Conservation (phyloP, 805 yeast species). For the Schwanniomyces vanrijiae region DNA sequence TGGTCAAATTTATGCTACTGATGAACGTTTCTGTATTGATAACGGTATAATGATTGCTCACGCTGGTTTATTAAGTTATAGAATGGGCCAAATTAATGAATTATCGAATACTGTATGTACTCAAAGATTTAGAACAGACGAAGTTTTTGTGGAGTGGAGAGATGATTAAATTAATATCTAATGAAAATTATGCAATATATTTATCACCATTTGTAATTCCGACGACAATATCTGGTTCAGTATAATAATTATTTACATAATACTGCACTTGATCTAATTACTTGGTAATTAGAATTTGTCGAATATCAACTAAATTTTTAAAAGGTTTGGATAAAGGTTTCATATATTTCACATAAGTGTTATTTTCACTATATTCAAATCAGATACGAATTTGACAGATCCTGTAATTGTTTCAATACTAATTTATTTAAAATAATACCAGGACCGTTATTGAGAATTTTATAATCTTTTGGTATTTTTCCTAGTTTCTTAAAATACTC, state of each 20-base stretch:
- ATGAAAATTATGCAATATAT: neutral
- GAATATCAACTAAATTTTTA: constrained; percentile 7
- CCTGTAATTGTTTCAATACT: constrained; percentile 1
- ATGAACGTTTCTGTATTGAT: constrained; percentile 95
- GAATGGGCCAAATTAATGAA: constrained; percentile 71
- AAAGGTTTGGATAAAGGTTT: constrained; percentile 7
- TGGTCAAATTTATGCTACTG: constrained; percentile 92
- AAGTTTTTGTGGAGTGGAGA: constrained; percentile 88
- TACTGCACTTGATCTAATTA: neutral
- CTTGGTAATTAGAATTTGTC: constrained; percentile 2
- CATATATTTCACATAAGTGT: neutral
- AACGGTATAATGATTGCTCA: constrained; percentile 99
- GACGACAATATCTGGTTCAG: neutral
- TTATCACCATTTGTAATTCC: neutral
- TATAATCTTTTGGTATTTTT: neutral
- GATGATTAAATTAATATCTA: constrained; percentile 41
- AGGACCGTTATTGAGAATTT: constrained; percentile 1
- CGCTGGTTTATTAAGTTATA: constrained; percentile 84
- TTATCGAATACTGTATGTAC: constrained; percentile 80
- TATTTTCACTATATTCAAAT: constrained; percentile 11
- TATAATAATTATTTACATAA: neutral
- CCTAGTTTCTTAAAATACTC: neutral
- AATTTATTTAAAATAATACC: constrained; percentile 3
- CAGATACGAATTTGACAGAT: constrained; percentile 35
- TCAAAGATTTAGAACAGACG: constrained; percentile 93